Base-by-base conservation (phyloP, 225 moss, liverwort and hornwort genomes). In the Pseudoscleropodium purum region DNA sequence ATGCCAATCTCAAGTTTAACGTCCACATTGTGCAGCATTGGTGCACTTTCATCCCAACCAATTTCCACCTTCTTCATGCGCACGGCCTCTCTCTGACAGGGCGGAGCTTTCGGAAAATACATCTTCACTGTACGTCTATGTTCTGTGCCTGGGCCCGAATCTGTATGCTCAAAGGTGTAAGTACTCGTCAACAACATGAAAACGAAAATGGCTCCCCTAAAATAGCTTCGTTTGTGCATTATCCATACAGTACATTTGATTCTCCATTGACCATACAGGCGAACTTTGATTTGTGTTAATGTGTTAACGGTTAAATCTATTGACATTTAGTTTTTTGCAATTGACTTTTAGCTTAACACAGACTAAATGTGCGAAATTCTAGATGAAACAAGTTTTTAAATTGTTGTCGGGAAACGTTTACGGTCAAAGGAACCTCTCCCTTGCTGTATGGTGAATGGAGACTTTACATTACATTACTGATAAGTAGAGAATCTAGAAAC, bases 31-130 rank as follows among this genome's bases (percentile, higher is more conserved):
- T 94, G 87, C 77, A 99, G 92, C 88, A 99, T 91, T 15, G 98
- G 90, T 70, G 86, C 91, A 81, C 89, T 92, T 45, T 89, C 92
- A 26, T 96, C 95, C 97, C 97, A 99, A 67, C 98, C 98, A 57
- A 99, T 92, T 62, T 93, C 90, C 51, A 94, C 96, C 82, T 96
- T 95, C 86, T 88, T 93, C 94, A 99, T 87, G n/a, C 91, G 86
- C 92, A 99, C 60, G 7, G 90, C 95, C 89, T 96, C 98, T 90
- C 94, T 94, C 45, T 95, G 94, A 90, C 96, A 99, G 9, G 98
- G 95, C 43, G 98, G 97, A 82, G 98, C 95, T 63, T 93, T 97
- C 11, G 98, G 98, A 59, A 99, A 94, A 64, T 93, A 96, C 92
- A 99, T 94, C 83, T 97, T 97, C 84, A 99, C 96, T 39, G 96